Base-by-base conservation (phyloP, 495 filamentous ascomycete species). In the Penicillium tannophilum region DNA sequence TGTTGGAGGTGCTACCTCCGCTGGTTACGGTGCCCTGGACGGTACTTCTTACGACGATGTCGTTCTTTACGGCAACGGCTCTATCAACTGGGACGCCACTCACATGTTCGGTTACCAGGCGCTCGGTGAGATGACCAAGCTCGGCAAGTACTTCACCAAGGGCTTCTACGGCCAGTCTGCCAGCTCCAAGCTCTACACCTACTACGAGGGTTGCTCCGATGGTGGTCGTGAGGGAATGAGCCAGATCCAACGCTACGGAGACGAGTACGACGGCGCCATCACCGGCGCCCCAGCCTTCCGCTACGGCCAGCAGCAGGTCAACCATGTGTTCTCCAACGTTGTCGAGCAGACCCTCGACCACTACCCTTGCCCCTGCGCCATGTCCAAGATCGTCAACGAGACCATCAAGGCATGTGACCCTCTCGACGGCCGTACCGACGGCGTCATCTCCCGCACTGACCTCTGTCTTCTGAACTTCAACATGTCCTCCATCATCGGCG, bases 231-330 rank as follows among this genome's bases (percentile, higher is more conserved):
- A 75, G 55, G 72, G 72, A 23, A 69, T 70, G 76, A 80, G 75
- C 61, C 80, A 83, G 59, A 68, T 82, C 20, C 81, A 85, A 63
- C 79, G 80, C 19, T 84, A 71, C 56, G 78, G 69, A 1, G 73
- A 76, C 9, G 70, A 79, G 42, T 82, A 76, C 20, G 82, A 85
- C 56, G 82, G 81, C 35, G 75, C 68, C 1, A 73, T 79, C 41
- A 70, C 70, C 19, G 81, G 80, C 43, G 80, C 82, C 1, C 81
- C 82, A 3, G 82, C 82, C 7, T 78, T 84, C 68, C 73, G 82
- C 0, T 79, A 73, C 52, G 72, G 66, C 10, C 76, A 79, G 51
- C 76, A 82, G 58, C 82, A 84, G 63, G 75, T 81, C 24, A 66
- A 79, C 49, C 82, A 83, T 57, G 57, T 83, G 1, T 78, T 71